Evolutionary conservation across 2,329 filamentous ascomycete species (phyloP), one percentile per base, ranked within the genome.

Genomic region (Venturia pyrina): DNA sequence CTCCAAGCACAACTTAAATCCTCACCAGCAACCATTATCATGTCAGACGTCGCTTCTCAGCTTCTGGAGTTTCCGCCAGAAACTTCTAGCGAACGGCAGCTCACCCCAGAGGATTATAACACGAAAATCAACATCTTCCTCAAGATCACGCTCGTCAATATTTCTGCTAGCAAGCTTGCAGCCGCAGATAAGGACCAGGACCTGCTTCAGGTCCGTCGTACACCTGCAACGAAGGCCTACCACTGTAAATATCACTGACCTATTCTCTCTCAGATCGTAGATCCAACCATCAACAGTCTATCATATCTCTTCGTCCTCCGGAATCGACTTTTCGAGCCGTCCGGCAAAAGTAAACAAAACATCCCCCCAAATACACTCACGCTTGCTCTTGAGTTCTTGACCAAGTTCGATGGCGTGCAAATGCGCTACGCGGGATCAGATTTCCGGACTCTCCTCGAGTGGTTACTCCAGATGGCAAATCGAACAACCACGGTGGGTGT

Each of bases 281-380:
- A 87, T 69, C 85, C 87, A 24, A 74, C 80, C 8, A 73, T 79
- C 48, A 85, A 89, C 72, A 83, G 83, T 21, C 79, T 88, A 68
- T 78, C 83, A 10, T 89, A 87, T 73, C 75, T 86, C 62, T 81
- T 79, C 68, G 77, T 83, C 60, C 78, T 89, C 46, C 73, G 79
- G 60, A 77, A 79, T 41, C 79, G 81, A 68, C 78, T 85, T 66
- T 72, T 77, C 48, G 69, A 67, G 34, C 68, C 53, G 43, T 71
- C 41, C 72, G 77, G 70, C 73, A 77, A 70, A 73, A 72, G 65
- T 68, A 74, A 65, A 69, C 76, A 74, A 78, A 6, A 72, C 77
- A 8, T 75, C 78, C 8, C 71, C 76, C 48, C 70, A 83, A 8
- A 70, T 71, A 63, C 82, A 80, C 86, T 83, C 82, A 75, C 73